phyloP scores from a whole-genome alignment of 2,329 filamentous ascomycete species.

The Drechslerella dactyloides region DNA sequence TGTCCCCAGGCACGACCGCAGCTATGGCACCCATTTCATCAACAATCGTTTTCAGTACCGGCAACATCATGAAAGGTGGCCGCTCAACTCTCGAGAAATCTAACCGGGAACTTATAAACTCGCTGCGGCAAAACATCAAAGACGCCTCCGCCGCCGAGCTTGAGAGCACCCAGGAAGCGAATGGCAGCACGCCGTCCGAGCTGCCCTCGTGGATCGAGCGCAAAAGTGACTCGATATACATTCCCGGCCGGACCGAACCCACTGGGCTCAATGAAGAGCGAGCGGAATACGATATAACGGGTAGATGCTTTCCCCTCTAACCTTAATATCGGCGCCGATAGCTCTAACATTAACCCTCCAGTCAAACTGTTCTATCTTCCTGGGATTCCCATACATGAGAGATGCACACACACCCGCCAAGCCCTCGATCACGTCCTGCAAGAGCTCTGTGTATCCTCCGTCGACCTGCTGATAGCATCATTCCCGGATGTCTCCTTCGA shows the following conservation, averaged over 20 bases:
- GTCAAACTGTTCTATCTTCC: constrained; percentile 94
- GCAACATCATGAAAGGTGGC: constrained; percentile 75
- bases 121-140: constrained; percentile 81
- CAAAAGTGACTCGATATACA: constrained; percentile 52
- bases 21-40: constrained; percentile 55
- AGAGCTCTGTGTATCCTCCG: constrained; percentile 74
- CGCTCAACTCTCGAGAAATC: constrained; percentile 79
- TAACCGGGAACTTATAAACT: constrained; percentile 89
- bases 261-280: constrained; percentile 80
- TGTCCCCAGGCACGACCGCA: background rate
- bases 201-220: constrained; percentile 55
- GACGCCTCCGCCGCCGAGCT: constrained; percentile 65
- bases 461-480: constrained; percentile 89
- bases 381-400: constrained; percentile 68
- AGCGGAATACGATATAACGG: constrained; percentile 69
- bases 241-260: constrained; percentile 56
- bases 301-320: constrained; percentile 21
- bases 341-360: constrained; percentile 64
- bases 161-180: constrained; percentile 56
- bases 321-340: background rate
- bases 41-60: constrained; percentile 35
- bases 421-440: constrained; percentile 80
- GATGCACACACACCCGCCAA: constrained; percentile 74
- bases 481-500: constrained; percentile 95
- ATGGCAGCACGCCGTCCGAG: constrained; percentile 57